Percentiles rank a stretch among this genome's conserved stretches.
phyloP scores from a whole-genome alignment of 2,329 filamentous ascomycete species.

The Ceratocystis alfenasii region DNA sequence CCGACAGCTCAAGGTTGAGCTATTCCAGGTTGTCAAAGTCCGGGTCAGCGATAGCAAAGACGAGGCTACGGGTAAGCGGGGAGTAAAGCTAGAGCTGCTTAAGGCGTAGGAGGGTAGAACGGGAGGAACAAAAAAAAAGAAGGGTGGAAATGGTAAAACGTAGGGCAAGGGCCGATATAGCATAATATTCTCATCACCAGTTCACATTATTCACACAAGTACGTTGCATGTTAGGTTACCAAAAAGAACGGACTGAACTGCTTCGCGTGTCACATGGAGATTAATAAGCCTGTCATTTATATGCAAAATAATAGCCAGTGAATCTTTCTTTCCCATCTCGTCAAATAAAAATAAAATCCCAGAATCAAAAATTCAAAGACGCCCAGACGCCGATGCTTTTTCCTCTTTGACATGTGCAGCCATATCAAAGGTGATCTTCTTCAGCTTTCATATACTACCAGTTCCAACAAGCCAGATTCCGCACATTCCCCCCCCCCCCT shows the following conservation, averaged over 20 bases:
- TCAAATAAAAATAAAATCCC: conserved; percentile 22
- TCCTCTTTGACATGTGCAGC: conserved; percentile 5
- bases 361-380: conserved; percentile 23
- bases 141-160: not conserved
- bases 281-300: conserved; percentile 12
- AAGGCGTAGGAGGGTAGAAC: conserved; percentile 25
- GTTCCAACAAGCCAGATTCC: not conserved
- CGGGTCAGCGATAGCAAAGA: conserved; percentile 87
- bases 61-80: conserved; percentile 89
- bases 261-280: not conserved
- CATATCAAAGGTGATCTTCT: conserved; percentile 5
- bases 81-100: conserved; percentile 63
- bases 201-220: not conserved
- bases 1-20: conserved; percentile 51
- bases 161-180: not conserved
- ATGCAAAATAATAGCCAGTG: conserved; percentile 20
- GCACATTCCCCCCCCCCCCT: conserved; percentile 22
- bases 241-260: not conserved
- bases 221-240: not conserved
- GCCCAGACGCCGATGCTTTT: conserved; percentile 25
- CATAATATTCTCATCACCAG: conserved; percentile 5
- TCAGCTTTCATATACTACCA: conserved; percentile 9
- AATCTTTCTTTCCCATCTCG: conserved; percentile 19
- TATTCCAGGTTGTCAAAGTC: conserved; percentile 87
- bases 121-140: conserved; percentile 12